phyloP scores from a whole-genome alignment of 2,329 filamentous ascomycete genomes.

The Paecilomyces sp. region DNA sequence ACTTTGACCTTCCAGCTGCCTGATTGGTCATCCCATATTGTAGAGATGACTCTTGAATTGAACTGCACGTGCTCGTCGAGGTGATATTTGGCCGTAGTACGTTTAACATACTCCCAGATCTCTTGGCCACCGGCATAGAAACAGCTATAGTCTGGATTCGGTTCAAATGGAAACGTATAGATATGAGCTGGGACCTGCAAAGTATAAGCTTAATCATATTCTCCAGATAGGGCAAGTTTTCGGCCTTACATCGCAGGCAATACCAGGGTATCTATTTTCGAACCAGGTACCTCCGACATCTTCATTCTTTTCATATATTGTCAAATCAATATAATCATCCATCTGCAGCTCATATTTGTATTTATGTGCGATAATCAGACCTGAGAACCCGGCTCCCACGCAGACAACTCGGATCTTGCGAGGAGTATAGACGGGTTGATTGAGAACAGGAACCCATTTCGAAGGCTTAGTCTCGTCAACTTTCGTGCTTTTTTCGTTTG shows the following conservation, averaged over 20 bases:
- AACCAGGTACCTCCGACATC: slow-evolving; percentile 28
- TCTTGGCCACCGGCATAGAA: slow-evolving; percentile 35
- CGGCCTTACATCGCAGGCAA: slow-evolving; percentile 22
- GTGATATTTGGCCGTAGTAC: slow-evolving; percentile 31
- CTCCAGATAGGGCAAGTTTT: neutral
- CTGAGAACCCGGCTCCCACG: slow-evolving; percentile 23
- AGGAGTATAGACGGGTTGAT: slow-evolving; percentile 1
- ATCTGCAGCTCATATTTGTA: slow-evolving; percentile 25
- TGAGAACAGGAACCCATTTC: neutral
- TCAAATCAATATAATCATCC: slow-evolving; percentile 18
- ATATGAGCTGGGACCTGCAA: slow-evolving; percentile 21
- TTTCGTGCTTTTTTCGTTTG: neutral
- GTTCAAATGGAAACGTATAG: slow-evolving; percentile 37
- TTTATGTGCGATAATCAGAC: slow-evolving; percentile 33
- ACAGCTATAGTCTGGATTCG: slow-evolving; percentile 37
- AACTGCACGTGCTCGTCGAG: slow-evolving; percentile 32
- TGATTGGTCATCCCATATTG: slow-evolving; percentile 27
- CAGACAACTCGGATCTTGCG: slow-evolving; percentile 13
- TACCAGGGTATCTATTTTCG: slow-evolving; percentile 29
- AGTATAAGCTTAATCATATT: neutral
- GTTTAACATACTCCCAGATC: slow-evolving; percentile 39
- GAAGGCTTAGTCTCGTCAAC: neutral
- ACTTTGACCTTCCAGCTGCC: slow-evolving; percentile 15
- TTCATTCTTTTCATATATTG: slow-evolving; percentile 20
- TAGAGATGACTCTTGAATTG: slow-evolving; percentile 29